phyloP scores from a whole-genome alignment of 1,284 basidiomycete genomes.

The Serendipita sp. region DNA sequence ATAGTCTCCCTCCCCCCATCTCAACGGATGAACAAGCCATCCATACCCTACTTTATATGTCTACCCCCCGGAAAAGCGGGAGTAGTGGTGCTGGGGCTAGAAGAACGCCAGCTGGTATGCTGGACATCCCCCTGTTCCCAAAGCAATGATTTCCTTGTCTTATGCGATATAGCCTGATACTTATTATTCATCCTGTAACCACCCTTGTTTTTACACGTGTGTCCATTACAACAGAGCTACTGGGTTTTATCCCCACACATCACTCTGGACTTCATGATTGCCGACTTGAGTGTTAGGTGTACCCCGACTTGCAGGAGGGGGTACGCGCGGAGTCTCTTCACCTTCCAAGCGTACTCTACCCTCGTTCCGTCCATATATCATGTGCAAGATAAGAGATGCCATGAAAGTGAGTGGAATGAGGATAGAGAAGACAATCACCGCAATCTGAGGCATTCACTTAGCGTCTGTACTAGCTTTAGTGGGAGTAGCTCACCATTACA shows the following conservation, averaged over 20 bases:
- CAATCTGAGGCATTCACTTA: background rate
- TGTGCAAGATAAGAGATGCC: constrained; percentile 4
- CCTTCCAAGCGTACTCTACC: constrained; percentile 4
- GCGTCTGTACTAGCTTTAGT: background rate
- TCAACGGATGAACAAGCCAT: no score
- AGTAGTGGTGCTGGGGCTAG: no score
- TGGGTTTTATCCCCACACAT: background rate
- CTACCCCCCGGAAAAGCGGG: no score
- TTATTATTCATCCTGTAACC: no score
- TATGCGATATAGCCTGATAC: background rate
- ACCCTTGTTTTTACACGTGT: background rate
- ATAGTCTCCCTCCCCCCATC: no score
- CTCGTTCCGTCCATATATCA: background rate
- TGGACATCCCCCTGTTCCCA: no score
- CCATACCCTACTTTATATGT: no score
- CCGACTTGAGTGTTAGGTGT: background rate
- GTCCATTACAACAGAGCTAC: background rate
- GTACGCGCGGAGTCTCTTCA: background rate
- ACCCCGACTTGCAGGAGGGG: background rate
- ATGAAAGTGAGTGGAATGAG: constrained; percentile 7
- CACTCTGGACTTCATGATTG: background rate
- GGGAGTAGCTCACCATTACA: background rate
- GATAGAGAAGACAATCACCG: constrained; percentile 1
- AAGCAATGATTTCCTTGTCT: no score
- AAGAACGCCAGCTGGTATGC: no score